Evolutionary conservation across 2,329 filamentous ascomycete species (phyloP).

Genomic region (Ascocoryne sarcoides): DNA sequence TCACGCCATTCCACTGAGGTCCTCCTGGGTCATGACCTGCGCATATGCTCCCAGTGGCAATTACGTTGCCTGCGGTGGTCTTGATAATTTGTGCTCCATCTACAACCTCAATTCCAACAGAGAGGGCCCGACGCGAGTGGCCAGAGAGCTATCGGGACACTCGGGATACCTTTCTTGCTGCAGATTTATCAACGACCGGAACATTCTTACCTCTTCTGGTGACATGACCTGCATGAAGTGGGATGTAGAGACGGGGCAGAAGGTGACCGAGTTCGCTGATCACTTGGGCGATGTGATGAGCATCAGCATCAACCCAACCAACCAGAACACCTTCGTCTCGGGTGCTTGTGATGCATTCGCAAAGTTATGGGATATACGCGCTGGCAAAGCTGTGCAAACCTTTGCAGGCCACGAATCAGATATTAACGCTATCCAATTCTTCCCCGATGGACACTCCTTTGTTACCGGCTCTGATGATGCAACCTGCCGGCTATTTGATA

Average conservation of each 20-base stretch:
- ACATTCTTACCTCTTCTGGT: conserved; percentile 93
- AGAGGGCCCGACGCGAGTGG: conserved; percentile 94
- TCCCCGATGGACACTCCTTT: conserved; percentile 97
- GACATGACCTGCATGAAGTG: conserved; percentile 99
- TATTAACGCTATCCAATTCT: conserved; percentile 99
- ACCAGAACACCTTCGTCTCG: conserved; percentile 99
- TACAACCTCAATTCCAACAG: conserved; percentile 94
- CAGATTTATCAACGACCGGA: conserved; percentile 96
- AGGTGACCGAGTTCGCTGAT: conserved; percentile 96
- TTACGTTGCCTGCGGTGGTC: conserved; percentile 95
- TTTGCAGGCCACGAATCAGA: conserved; percentile 98
- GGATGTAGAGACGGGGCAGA: conserved; percentile 97
- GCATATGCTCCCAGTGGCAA: conserved; percentile 97
- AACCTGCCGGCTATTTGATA: conserved; percentile 94
- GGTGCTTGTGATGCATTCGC: conserved; percentile 97
- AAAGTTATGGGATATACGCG: conserved; percentile 97
- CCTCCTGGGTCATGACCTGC: conserved; percentile 99
- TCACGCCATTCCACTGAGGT: conserved; percentile 92
- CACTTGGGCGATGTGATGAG: conserved; percentile 99
- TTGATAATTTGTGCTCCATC: conserved; percentile 99
- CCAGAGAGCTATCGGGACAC: conserved; percentile 90
- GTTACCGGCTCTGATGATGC: conserved; percentile 97
- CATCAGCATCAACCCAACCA: conserved; percentile 97
- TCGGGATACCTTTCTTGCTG: conserved; percentile 97
- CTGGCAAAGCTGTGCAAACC: conserved; percentile 96